Base-by-base conservation (phyloP, 768 basidiomycete species). In the Collybia nuda region DNA sequence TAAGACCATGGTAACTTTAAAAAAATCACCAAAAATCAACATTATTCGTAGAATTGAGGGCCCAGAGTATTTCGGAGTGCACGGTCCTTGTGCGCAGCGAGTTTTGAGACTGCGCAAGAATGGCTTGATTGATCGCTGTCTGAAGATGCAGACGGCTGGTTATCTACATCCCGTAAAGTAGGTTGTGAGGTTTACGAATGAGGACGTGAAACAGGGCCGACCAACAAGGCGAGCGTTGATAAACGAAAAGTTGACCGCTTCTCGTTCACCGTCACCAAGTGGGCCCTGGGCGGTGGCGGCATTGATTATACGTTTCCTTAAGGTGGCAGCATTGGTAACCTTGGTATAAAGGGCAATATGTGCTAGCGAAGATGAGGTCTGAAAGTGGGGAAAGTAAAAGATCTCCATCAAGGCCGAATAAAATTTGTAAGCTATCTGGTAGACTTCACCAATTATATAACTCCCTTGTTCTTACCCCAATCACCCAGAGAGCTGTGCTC, bases 51-150 rank as follows among this genome's bases (percentile, higher is more conserved):
- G 93, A 93, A 56, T 89, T 92, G 42, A 98, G 73, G 18, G 81
- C 70, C 77, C 88, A 93, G n/a, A 98, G 74, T 44, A 98, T 78
- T 66, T 98, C 95, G 0, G 93, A 93, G 62, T 98, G 94, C 0
- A 94, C 70, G 1, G 93, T 92, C 69, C 88, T 91, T 1, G 95
- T 94, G 41, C 86, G 77, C 50, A 96, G 72, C 0, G 71, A 61
- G 18, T 72, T 74, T 37, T 85, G 79, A 2, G 78, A 65, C 23
- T 80, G 75, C 0, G 92, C 81, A 9, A 94, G 69, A n/a, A 92
- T 72, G 1, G 93, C 86, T 58, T 93, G 90, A 47, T 87, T 77
- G 9, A 94, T 78, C 0, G 92, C 95, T 0, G 91, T 93, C 63
- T 90, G 82, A 11, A 98, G 70, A 59, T 96, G 94, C 39, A 85